A percentile compares a stretch with the other conserved stretches of the same genome.
phyloP scores from a whole-genome alignment of 2,329 filamentous ascomycete species.

The Monilinia fructigena region DNA sequence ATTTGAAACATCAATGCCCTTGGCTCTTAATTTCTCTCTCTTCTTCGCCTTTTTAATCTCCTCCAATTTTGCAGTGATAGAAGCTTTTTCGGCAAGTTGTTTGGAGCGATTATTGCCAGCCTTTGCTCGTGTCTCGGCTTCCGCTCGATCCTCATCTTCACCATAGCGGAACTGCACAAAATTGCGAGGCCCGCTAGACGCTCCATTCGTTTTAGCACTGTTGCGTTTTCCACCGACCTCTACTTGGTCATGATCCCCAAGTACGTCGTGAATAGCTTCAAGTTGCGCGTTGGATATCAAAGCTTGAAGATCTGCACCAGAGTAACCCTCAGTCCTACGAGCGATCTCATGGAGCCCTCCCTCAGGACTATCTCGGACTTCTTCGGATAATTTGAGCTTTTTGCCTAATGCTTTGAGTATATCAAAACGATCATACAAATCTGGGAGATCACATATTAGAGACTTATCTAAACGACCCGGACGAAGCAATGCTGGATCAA shows the following conservation, averaged over 20 bases:
- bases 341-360: constrained; percentile 61
- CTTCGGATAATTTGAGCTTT: constrained; percentile 71
- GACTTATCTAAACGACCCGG: constrained; percentile 93
- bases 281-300: constrained; percentile 95
- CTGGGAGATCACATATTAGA: constrained; percentile 85
- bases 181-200: constrained; percentile 45
- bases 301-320: constrained; percentile 90
- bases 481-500: constrained; percentile 87
- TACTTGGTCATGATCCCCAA: constrained; percentile 59
- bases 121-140: constrained; percentile 43
- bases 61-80: constrained; percentile 78
- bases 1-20: constrained; percentile 29
- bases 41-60: constrained; percentile 70
- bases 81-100: constrained; percentile 70
- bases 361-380: constrained; percentile 47
- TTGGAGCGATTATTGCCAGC: constrained; percentile 52
- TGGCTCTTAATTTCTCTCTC: constrained; percentile 35
- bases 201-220: constrained; percentile 35
- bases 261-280: constrained; percentile 91
- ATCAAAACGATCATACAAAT: constrained; percentile 76
- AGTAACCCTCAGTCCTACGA: constrained; percentile 79
- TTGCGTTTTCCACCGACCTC: constrained; percentile 36
- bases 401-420: constrained; percentile 82
- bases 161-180: constrained; percentile 88
- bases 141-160: constrained; percentile 50